These are phyloP conservation scores for Misopates orontium DNA, from an alignment of 257 asterid species.

Conservation along the genomic window DNA sequence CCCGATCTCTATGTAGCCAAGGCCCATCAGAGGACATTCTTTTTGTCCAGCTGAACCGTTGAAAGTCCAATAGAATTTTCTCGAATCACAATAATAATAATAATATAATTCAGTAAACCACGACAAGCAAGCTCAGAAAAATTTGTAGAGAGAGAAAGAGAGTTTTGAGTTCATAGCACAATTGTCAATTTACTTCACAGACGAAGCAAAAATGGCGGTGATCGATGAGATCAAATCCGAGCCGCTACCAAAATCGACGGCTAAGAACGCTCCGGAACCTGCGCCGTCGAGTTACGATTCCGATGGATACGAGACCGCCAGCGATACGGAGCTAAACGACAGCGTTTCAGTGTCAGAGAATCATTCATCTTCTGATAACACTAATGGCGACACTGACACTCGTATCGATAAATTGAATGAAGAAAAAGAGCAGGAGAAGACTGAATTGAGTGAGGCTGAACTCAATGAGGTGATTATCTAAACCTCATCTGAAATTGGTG, in stretches of 20 bases:
- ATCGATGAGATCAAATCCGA: constrained; percentile 21
- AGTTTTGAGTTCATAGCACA: no score
- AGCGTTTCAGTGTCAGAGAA: constrained; percentile 30
- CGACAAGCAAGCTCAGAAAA: no score
- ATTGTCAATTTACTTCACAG: background rate
- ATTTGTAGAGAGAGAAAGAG: no score
- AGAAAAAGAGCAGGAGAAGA: constrained; percentile 30
- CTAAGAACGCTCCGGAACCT: constrained; percentile 1
- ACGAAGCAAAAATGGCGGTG: constrained; percentile 17
- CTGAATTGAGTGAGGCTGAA: constrained; percentile 28
- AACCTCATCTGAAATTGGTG: no score
- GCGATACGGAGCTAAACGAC: constrained; percentile 76
- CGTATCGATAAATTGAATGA: constrained; percentile 28
- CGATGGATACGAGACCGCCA: constrained; percentile 95
- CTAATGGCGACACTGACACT: background rate
- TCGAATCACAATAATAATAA: no score
- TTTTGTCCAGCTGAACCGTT: no score
- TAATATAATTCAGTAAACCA: no score
- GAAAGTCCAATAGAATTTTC: no score
- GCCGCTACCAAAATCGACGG: constrained; percentile 35
- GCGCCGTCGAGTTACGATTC: constrained; percentile 49
- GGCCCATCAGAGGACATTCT: no score
- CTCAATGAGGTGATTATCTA: constrained; percentile 36
- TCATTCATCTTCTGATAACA: constrained; percentile 20
- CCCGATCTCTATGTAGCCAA: no score